Evolutionary conservation across 331 rosid species (phyloP).

Genomic region (Rosa hybrid): DNA sequence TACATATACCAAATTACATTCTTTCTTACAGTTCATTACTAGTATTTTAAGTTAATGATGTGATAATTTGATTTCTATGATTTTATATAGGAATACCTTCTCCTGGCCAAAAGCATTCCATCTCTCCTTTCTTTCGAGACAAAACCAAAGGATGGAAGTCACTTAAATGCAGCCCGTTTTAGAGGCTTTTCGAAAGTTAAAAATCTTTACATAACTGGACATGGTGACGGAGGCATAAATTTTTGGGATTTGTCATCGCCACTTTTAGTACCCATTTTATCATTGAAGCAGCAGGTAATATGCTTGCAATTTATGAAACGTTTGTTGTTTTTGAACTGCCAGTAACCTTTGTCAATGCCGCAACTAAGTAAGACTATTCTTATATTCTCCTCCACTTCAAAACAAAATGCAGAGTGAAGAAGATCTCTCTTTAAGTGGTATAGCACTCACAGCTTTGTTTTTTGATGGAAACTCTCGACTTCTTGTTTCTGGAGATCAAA

Average conservation of each 20-base stretch:
- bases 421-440: slow-evolving; percentile 70
- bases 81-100: slow-evolving; percentile 54
- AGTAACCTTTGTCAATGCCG: not conserved
- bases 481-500: slow-evolving; percentile 86
- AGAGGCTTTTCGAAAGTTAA: slow-evolving; percentile 66
- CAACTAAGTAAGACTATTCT: not conserved
- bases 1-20: slow-evolving; percentile 15
- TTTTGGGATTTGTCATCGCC: slow-evolving; percentile 90
- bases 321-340: not conserved
- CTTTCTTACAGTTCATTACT: not conserved
- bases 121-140: slow-evolving; percentile 53
- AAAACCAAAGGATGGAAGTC: slow-evolving; percentile 58
- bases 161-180: slow-evolving; percentile 47
- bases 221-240: slow-evolving; percentile 65
- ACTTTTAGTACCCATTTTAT: slow-evolving; percentile 58
- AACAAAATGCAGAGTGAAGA: slow-evolving; percentile 72
- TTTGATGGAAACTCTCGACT: slow-evolving; percentile 51
- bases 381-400: not conserved
- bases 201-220: slow-evolving; percentile 86
- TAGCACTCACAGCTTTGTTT: slow-evolving; percentile 68
- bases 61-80: slow-evolving; percentile 23
- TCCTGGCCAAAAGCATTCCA: slow-evolving; percentile 56
- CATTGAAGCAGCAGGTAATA: slow-evolving; percentile 80
- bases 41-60: slow-evolving; percentile 3
- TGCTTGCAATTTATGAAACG: not conserved